These are phyloP conservation scores for Corchorus olitorius DNA, from an alignment of 345 rosid species.

Conservation along the genomic window DNA sequence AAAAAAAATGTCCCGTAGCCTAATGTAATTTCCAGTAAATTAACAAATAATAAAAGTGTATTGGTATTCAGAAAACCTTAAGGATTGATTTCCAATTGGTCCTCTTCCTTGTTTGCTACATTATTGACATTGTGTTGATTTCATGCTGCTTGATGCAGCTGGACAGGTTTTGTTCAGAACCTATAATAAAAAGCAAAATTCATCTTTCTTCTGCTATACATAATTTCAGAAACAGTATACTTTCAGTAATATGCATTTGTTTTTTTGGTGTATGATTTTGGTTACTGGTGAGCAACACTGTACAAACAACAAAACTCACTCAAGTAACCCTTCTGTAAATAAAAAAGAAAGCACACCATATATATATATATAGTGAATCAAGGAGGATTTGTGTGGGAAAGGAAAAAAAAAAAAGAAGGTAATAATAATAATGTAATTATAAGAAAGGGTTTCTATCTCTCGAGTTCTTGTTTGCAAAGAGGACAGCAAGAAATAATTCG, in stretches of 20 bases:
- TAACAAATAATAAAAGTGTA: no score
- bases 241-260: not conserved
- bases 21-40: no score
- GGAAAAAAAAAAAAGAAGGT: no score
- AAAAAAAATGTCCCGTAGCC: no score
- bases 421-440: not conserved
- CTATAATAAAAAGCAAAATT: conserved; percentile 1
- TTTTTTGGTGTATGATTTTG: conserved; percentile 4
- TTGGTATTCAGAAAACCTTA: no score
- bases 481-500: conserved; percentile 94
- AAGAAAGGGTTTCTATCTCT: conserved; percentile 43
- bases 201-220: not conserved
- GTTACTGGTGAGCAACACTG: conserved; percentile 41
- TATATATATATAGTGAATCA: not conserved
- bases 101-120: no score
- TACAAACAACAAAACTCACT: conserved; percentile 43
- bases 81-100: no score
- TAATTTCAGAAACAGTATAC: conserved; percentile 13
- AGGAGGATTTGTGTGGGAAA: not conserved
- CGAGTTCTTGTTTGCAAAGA: conserved; percentile 85
- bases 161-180: no score
- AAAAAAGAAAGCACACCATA: conserved; percentile 29
- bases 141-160: no score
- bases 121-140: no score
- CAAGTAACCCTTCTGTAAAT: conserved; percentile 35